Percentiles rank a stretch among this genome's conserved stretches.
Conservation (phyloP, 2,329 filamentous ascomycete species). For the Hypoxylon sp. region DNA sequence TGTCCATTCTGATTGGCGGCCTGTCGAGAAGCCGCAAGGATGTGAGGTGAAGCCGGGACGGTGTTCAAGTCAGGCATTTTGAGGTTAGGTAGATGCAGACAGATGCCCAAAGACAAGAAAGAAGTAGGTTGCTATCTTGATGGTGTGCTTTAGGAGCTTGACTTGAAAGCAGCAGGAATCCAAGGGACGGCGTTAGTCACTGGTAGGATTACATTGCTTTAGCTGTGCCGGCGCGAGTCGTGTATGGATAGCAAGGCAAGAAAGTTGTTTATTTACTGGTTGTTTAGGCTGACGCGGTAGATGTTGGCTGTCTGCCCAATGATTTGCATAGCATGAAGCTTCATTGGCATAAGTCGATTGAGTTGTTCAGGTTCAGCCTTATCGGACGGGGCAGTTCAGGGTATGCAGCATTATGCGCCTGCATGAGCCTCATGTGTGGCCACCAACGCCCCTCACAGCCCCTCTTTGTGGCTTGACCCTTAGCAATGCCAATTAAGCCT, state of each 20-base stretch:
- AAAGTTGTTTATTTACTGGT: neutral
- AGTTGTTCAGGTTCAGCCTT: neutral
- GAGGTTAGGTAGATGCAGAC: neutral
- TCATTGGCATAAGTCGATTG: too few relatives aligned
- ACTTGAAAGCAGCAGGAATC: neutral
- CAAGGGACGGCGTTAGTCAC: neutral
- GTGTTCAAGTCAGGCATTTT: slow-evolving; percentile 59
- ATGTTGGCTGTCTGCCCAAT: neutral
- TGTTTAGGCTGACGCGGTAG: neutral
- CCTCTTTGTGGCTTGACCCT: neutral
- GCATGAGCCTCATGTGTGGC: too few relatives aligned
- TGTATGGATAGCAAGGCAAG: neutral
- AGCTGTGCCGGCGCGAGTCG: neutral
- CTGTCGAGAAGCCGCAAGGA: slow-evolving; percentile 53
- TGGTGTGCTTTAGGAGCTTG: neutral
- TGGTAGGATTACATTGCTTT: neutral
- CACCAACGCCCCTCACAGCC: neutral
- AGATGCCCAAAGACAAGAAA: too few relatives aligned
- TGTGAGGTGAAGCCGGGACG: slow-evolving; percentile 59
- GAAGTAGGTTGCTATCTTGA: slow-evolving; percentile 1
- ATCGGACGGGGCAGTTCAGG: too few relatives aligned
- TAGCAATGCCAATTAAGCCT: slow-evolving; percentile 1
- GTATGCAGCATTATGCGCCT: too few relatives aligned
- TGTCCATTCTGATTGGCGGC: slow-evolving; percentile 51
- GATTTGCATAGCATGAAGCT: neutral